These are phyloP conservation scores for Tetrapisispora pingtungensis DNA, from an alignment of 805 yeast genomes.

Conservation along the genomic window DNA sequence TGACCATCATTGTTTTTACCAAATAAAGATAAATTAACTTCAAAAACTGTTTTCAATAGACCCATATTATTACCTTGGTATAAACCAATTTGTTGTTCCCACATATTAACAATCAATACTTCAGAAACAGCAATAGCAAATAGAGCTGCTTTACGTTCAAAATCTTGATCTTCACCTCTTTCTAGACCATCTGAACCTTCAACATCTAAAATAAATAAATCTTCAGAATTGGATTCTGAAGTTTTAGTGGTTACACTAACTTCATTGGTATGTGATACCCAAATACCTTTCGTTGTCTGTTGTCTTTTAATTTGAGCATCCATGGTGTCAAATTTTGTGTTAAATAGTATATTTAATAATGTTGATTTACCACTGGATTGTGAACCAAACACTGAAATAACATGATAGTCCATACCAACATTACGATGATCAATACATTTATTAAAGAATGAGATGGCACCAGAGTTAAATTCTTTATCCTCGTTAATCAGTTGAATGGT, in stretches of 20 bases:
- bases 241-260: constrained; percentile 22
- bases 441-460: constrained; percentile 16
- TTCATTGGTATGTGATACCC: constrained; percentile 53
- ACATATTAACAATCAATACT: constrained; percentile 79
- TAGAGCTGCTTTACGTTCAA: constrained; percentile 90
- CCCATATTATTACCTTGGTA: constrained; percentile 99
- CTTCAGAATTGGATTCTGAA: constrained; percentile 10
- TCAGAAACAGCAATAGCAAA: constrained; percentile 92
- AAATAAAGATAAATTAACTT: constrained; percentile 81
- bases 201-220: constrained; percentile 83
- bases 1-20: constrained; percentile 47
- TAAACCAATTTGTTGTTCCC: constrained; percentile 96
- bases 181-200: constrained; percentile 98
- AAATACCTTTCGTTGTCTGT: constrained; percentile 83
- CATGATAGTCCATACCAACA: constrained; percentile 69
- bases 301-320: constrained; percentile 64
- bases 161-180: constrained; percentile 96
- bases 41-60: constrained; percentile 86
- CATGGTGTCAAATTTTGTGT: constrained; percentile 89
- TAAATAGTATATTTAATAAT: constrained; percentile 72
- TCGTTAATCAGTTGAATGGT: constrained; percentile 48
- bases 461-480: constrained; percentile 35
- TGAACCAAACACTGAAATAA: constrained; percentile 92
- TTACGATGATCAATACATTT: constrained; percentile 21
- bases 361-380: constrained; percentile 97